Evolutionary conservation across 2,329 filamentous ascomycete species (phyloP).

Genomic region (Xylaria sp.): DNA sequence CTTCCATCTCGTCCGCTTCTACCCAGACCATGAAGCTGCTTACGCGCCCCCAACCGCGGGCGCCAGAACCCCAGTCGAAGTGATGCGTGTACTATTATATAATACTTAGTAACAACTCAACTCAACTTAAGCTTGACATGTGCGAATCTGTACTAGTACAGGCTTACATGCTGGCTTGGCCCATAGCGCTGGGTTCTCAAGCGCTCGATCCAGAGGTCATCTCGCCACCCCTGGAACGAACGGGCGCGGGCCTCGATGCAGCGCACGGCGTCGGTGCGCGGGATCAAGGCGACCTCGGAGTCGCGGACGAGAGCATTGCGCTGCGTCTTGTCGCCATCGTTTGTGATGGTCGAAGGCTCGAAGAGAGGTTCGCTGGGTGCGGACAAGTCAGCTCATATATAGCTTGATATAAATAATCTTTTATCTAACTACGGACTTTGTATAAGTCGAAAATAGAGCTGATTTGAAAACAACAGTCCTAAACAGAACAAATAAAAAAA

Average conservation of each 20-base stretch:
- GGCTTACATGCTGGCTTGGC: constrained; percentile 55
- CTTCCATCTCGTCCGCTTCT: constrained; percentile 52
- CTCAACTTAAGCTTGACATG: not conserved
- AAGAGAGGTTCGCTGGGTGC: constrained; percentile 59
- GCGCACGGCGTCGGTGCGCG: constrained; percentile 55
- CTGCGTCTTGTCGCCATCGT: constrained; percentile 57
- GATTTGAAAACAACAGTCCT: not conserved
- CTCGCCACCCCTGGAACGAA: constrained; percentile 63
- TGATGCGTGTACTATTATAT: constrained; percentile 58
- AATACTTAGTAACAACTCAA: constrained; percentile 6
- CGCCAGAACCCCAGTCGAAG: constrained; percentile 66
- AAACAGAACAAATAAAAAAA: not conserved
- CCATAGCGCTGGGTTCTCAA: constrained; percentile 63
- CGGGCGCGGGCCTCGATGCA: constrained; percentile 41
- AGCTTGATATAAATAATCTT: no score
- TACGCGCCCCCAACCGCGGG: constrained; percentile 60
- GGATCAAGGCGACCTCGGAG: constrained; percentile 64
- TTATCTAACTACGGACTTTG: not conserved
- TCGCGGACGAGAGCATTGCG: constrained; percentile 60
- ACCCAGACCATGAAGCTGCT: constrained; percentile 68
- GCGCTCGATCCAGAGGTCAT: constrained; percentile 63
- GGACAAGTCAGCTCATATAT: constrained; percentile 17
- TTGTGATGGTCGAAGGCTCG: constrained; percentile 62
- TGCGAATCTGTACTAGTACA: not conserved
- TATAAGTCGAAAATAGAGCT: not conserved